Evolutionary conservation across 2,329 filamentous ascomycete genomes (phyloP), one percentile per base, ranked within the genome.

Genomic region (Magnaporthiopsis poae): DNA sequence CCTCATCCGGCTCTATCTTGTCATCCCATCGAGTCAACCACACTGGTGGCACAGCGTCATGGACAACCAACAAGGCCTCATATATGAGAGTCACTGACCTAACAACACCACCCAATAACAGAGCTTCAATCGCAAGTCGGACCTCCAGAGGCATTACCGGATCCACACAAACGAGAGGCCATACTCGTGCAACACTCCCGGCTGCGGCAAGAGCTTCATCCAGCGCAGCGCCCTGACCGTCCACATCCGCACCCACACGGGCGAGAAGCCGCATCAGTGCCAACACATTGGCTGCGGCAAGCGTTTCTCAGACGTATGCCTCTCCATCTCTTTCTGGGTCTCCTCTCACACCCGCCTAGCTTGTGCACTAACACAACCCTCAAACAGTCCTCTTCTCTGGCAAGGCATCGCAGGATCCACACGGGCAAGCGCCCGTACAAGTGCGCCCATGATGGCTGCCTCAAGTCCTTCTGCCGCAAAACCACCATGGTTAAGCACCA

Each of bases 241-340:
- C 60, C 88, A 90, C 74, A 88, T 87, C 67, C 84, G 88, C 69
- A 90, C 87, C 15, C 88, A 99, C 79, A 99, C 94, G 0, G 95
- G 94, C 73, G 88, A 90, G 78, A 90, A 90, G 75, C 88, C 88
- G 67, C 87, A 90, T 70, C 82, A 86, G 71, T 90, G 88, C 72
- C 82, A 87, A 72, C 84, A 88, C 69, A 77, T 83, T 33, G 86
- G 85, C 27, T 90, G 88, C 71, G 85, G 84, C 61, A 90, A 90
- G 77, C 80, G 86, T 60, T 90, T 90, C 73, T 89, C 88, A 66
- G 88, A 90, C 76, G 87, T 89, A 77, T 70, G 86, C 80, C 60
- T 61, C 29, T 15, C 59, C 11, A 36, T 66, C 12, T n/a, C 9
- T 25, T 15, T 61, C 63, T n/a, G n/a, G n/a, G n/a, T n/a, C n/a